Conservation (phyloP, 78 protist genomes). For the Thecamonas trahens region DNA sequence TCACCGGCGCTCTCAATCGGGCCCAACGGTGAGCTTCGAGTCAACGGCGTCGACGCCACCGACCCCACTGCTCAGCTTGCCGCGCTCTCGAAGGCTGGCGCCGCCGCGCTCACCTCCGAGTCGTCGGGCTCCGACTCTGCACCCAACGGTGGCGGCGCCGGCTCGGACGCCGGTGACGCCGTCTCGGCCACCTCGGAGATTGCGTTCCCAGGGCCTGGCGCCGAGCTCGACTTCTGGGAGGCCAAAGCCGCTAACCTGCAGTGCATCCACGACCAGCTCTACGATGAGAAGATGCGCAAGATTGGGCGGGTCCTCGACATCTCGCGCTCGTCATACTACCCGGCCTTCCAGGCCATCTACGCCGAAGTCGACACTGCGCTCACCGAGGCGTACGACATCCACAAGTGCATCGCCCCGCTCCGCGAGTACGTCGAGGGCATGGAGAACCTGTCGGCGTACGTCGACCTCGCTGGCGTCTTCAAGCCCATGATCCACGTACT, state of each 20-base stretch:
- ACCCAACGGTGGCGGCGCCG: background rate
- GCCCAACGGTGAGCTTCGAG: background rate
- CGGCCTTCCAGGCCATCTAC: conserved; percentile 22
- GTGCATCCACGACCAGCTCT: conserved; percentile 24
- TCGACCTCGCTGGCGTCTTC: background rate
- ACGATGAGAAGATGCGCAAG: background rate
- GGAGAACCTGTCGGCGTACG: background rate
- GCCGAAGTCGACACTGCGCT: background rate
- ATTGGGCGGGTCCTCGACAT: conserved; percentile 25
- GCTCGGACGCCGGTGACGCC: background rate
- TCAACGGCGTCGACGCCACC: background rate
- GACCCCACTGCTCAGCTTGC: background rate
- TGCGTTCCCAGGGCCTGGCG: conserved; percentile 47
- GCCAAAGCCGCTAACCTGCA: conserved; percentile 34
- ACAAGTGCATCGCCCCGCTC: conserved; percentile 22
- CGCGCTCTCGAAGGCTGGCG: background rate
- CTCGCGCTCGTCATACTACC: conserved; percentile 14
- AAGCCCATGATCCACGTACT: conserved; percentile 24
- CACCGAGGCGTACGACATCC: conserved; percentile 20
- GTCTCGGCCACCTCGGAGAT: background rate
- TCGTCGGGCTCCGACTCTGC: background rate
- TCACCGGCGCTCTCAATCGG: background rate
- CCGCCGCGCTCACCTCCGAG: background rate
- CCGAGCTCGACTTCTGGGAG: conserved; percentile 72
- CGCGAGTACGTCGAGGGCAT: background rate